Base-by-base conservation (phyloP, 257 asterid genomes). In the Capsicum baccatum region DNA sequence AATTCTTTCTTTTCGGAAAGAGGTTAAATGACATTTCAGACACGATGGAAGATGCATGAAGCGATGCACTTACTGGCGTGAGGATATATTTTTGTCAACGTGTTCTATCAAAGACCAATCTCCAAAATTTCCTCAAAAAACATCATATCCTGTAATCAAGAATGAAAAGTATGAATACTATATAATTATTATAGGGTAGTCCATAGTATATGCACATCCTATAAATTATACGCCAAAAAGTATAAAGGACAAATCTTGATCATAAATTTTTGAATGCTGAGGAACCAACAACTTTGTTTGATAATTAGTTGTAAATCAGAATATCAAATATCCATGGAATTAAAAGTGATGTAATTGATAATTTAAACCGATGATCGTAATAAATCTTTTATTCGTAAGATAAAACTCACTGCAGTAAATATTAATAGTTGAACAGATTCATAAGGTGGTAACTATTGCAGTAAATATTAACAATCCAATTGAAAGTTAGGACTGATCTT, bases 201-300 rank as follows among this genome's bases (percentile, higher is more conserved):
- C 16, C 14, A 54, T 10, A 33, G n/a, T 59, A 58, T 35, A n/a
- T 14, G 57, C 64, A 39, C 50, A 17, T n/a, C 73, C 50, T 19
- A 80, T 39, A 39, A 39, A 80, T 21, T 58, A 42, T 4, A 59
- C 13, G 17, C 58, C 42, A 56, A 6, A 71, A 9, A 35, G 81
- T 71, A 85, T 79, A 59, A 8, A 57, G 70, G 78, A 85, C 89
- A 70, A 89, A 96, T 98, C 99, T 92, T 96, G 98, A 92, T 96
- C 98, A 63, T 88, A 96, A 79, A 98, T 98, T 44, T 47, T 98
- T 98, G 91, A 96, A 96, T 83, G 99, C 98, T 84, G 99, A 98
- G 83, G 99, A 96, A 79, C 99, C 99, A 83, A 94, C 95, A 13
- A 96, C 94, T 62, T 98, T 98, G 82, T 96, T 94, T 74, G 98